These are phyloP conservation scores for Hysterangium stoloniferum DNA, from an alignment of 768 basidiomycete genomes.

Conservation along the genomic window DNA sequence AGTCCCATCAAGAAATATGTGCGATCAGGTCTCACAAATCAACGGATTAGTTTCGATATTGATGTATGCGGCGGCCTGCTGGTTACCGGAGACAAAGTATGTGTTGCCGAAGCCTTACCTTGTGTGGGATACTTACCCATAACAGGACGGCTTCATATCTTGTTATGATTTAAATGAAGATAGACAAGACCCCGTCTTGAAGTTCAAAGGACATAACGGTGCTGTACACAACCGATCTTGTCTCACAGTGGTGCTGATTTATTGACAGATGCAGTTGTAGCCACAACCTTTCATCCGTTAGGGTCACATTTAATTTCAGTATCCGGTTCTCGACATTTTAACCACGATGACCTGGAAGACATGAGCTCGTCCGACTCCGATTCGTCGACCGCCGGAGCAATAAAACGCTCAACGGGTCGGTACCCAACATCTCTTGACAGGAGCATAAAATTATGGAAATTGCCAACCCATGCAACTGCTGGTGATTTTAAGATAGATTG, in stretches of 20 bases:
- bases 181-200: slow-evolving; percentile 22
- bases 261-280: slow-evolving; percentile 59
- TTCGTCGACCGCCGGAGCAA: slow-evolving; percentile 21
- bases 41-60: slow-evolving; percentile 70
- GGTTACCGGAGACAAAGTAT: slow-evolving; percentile 60
- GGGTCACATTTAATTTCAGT: slow-evolving; percentile 50
- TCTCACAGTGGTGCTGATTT: not conserved
- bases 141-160: slow-evolving; percentile 49
- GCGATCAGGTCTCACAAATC: slow-evolving; percentile 45
- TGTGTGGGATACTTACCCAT: not conserved
- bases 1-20: slow-evolving; percentile 33
- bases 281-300: slow-evolving; percentile 65
- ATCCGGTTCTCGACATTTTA: slow-evolving; percentile 75
- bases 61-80: slow-evolving; percentile 61
- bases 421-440: slow-evolving; percentile 4
- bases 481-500: too few relatives aligned
- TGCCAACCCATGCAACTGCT: not conserved
- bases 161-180: slow-evolving; percentile 44
- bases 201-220: slow-evolving; percentile 55
- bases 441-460: slow-evolving; percentile 9
- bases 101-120: slow-evolving; percentile 18
- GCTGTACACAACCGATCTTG: slow-evolving; percentile 11
- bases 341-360: slow-evolving; percentile 7
- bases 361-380: slow-evolving; percentile 16
- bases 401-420: not conserved